phyloP scores from a whole-genome alignment of 1,284 basidiomycete species.

The Pascua guehoae region DNA sequence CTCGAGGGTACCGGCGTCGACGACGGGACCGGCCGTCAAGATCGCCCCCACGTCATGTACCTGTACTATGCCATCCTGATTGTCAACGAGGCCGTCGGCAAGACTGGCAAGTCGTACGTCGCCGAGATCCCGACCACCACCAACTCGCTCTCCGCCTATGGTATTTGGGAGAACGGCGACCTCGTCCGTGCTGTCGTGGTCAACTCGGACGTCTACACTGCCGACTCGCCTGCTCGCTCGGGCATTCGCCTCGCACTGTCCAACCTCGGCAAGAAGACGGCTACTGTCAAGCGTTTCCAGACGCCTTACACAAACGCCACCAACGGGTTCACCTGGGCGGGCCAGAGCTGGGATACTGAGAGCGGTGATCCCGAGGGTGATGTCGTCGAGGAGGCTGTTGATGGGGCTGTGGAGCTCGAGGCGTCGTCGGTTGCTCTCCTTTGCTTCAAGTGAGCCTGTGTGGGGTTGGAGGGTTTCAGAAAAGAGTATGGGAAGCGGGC shows the following conservation, averaged over 20 bases:
- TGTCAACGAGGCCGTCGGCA: slow-evolving; percentile 52
- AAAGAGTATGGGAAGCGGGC: neutral
- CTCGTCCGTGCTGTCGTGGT: slow-evolving; percentile 59
- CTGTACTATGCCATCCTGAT: slow-evolving; percentile 62
- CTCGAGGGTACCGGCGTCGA: slow-evolving; percentile 52
- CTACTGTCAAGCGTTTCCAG: slow-evolving; percentile 3
- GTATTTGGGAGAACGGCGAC: slow-evolving; percentile 55
- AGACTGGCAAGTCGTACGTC: slow-evolving; percentile 49
- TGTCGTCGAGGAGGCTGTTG: neutral
- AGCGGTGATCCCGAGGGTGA: neutral
- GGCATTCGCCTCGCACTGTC: neutral
- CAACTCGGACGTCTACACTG: slow-evolving; percentile 43
- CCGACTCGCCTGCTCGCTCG: slow-evolving; percentile 1
- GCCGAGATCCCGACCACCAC: slow-evolving; percentile 57
- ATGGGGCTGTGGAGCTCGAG: neutral
- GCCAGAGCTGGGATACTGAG: slow-evolving; percentile 4
- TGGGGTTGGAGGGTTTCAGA: neutral
- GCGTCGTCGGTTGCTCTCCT: neutral
- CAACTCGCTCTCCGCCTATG: slow-evolving; percentile 60
- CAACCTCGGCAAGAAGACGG: neutral
- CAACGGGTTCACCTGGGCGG: slow-evolving; percentile 4
- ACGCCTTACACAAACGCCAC: slow-evolving; percentile 2
- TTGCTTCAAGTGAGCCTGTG: neutral
- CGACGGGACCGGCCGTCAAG: slow-evolving; percentile 52
- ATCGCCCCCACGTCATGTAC: slow-evolving; percentile 55